phyloP scores from a whole-genome alignment of 225 moss, liverwort and hornwort genomes.

The Bryoerythrophyllum caledonicum region DNA sequence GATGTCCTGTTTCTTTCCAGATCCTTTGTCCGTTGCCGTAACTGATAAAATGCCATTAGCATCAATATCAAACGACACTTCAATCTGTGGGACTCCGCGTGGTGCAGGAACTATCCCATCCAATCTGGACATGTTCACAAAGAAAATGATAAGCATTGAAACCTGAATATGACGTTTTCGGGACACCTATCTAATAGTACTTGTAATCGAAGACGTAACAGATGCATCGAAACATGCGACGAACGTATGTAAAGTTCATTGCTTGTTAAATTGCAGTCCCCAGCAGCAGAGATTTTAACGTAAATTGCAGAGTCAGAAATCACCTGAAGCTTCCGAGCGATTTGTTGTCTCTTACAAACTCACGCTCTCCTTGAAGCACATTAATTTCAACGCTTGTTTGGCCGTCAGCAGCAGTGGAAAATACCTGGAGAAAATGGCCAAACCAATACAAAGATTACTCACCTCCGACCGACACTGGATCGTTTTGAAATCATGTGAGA shows the following conservation, averaged over 20 bases:
- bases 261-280: neutral
- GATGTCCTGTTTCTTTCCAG: slow-evolving; percentile 84
- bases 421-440: slow-evolving; percentile 40
- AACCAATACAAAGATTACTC: slow-evolving; percentile 3
- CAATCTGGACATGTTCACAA: slow-evolving; percentile 32
- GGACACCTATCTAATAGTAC: neutral
- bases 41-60: slow-evolving; percentile 78
- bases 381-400: slow-evolving; percentile 75
- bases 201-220: neutral
- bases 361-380: slow-evolving; percentile 78
- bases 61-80: slow-evolving; percentile 77
- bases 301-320: neutral
- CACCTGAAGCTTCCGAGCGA: slow-evolving; percentile 72
- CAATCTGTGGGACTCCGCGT: slow-evolving; percentile 77
- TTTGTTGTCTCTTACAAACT: slow-evolving; percentile 76
- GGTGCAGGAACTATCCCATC: slow-evolving; percentile 79
- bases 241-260: neutral
- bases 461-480: neutral
- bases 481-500: neutral
- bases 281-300: neutral
- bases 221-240: neutral
- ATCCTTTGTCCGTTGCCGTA: slow-evolving; percentile 69
- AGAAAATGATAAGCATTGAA: slow-evolving; percentile 10
- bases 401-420: slow-evolving; percentile 75
- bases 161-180: neutral